Conservation (phyloP, 495 filamentous ascomycete genomes). For the Penicillium parvum region DNA sequence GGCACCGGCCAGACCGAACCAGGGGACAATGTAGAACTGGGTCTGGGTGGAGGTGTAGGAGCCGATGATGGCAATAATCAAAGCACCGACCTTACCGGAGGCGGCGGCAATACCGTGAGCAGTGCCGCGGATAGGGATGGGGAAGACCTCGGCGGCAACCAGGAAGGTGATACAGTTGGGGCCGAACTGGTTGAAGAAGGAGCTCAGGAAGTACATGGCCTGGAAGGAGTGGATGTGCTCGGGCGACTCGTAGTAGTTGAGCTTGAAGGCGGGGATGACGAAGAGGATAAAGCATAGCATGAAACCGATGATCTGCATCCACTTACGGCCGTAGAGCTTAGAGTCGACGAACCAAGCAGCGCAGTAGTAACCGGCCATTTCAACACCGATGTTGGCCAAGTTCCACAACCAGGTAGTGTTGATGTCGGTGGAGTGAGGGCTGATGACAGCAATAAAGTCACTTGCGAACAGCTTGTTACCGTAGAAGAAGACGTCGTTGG, state of each 20-base stretch:
- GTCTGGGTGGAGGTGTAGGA: slow-evolving; percentile 73
- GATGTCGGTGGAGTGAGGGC: slow-evolving; percentile 53
- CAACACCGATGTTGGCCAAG: slow-evolving; percentile 75
- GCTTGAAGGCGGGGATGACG: slow-evolving; percentile 77
- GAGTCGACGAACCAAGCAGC: slow-evolving; percentile 77
- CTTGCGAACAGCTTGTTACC: slow-evolving; percentile 93
- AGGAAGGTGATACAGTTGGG: slow-evolving; percentile 90
- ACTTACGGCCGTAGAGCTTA: slow-evolving; percentile 85
- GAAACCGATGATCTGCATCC: slow-evolving; percentile 88
- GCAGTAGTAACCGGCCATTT: slow-evolving; percentile 74
- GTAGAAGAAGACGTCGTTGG: slow-evolving; percentile 94
- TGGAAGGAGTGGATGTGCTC: slow-evolving; percentile 75
- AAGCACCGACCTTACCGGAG: slow-evolving; percentile 74
- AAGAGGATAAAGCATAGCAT: slow-evolving; percentile 81
- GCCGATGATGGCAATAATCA: slow-evolving; percentile 75
- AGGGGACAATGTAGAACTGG: slow-evolving; percentile 83
- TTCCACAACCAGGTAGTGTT: slow-evolving; percentile 83
- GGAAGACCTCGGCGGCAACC: slow-evolving; percentile 84
- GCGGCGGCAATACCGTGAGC: slow-evolving; percentile 87
- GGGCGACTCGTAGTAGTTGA: slow-evolving; percentile 63
- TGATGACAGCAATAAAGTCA: slow-evolving; percentile 74
- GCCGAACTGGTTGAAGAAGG: slow-evolving; percentile 94
- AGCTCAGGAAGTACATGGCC: slow-evolving; percentile 84
- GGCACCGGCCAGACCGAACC: slow-evolving; percentile 82
- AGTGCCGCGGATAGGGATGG: slow-evolving; percentile 79